Evolutionary conservation across 2,329 filamentous ascomycete genomes (phyloP).

Genomic region (Zymoseptoria passerinii): DNA sequence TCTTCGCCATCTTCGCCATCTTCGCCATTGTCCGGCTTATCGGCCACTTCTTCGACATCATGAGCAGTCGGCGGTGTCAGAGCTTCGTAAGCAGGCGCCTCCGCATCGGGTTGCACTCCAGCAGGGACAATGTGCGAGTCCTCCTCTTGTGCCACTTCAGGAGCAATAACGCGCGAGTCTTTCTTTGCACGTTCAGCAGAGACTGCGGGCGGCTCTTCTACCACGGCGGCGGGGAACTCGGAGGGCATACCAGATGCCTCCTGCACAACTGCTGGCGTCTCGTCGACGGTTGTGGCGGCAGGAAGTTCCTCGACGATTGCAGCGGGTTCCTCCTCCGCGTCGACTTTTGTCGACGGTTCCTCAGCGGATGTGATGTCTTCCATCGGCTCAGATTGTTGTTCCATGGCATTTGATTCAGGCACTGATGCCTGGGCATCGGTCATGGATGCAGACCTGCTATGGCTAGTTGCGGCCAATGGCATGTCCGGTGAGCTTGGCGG

Average conservation of each 20-base stretch:
- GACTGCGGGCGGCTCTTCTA: constrained; percentile 2
- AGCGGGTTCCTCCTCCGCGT: not conserved
- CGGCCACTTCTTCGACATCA: constrained; percentile 4
- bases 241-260: not conserved
- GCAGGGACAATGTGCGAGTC: not conserved
- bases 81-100: not conserved
- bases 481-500: constrained; percentile 37
- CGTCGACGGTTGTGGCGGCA: not conserved
- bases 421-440: constrained; percentile 2
- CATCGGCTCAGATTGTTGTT: not conserved
- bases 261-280: not conserved
- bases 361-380: not conserved
- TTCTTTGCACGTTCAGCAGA: not conserved
- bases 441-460: constrained; percentile 32
- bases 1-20: constrained; percentile 18
- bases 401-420: not conserved
- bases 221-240: not conserved
- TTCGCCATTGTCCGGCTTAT: constrained; percentile 19
- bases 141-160: not conserved
- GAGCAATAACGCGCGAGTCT: not conserved
- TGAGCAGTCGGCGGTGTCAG: not conserved
- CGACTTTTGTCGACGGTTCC: not conserved
- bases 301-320: not conserved
- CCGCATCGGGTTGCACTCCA: not conserved
- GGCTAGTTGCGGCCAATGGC: constrained; percentile 32